Conservation (phyloP, 306 rosid species). For the Sesbania bispinosa region DNA sequence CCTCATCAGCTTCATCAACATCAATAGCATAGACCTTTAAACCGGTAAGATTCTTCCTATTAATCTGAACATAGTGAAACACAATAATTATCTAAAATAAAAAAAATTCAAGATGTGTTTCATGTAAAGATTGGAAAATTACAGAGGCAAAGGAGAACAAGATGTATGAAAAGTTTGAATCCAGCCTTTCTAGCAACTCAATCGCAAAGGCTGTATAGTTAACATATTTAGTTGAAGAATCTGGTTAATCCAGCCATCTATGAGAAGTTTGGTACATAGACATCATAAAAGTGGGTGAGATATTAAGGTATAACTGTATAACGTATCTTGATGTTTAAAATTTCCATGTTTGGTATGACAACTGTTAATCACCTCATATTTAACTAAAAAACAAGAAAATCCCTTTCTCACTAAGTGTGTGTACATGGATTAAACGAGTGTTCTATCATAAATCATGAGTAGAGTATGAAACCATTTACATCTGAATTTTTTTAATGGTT, state of each 20-base stretch:
- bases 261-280: not conserved
- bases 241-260: slow-evolving; percentile 1
- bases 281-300: not conserved
- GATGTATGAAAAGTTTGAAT: slow-evolving; percentile 10
- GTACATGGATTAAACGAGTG: not conserved
- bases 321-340: not conserved
- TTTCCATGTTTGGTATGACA: not conserved
- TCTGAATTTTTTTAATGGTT: not conserved
- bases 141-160: slow-evolving; percentile 7
- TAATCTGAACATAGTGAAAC: slow-evolving; percentile 39
- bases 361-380: not conserved
- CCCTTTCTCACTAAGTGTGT: not conserved
- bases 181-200: not conserved
- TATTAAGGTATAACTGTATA: not conserved
- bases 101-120: not conserved
- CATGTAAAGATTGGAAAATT: not conserved
- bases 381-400: not conserved
- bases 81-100: slow-evolving; percentile 30
- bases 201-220: not conserved
- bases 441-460: not conserved
- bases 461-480: not conserved
- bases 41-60: slow-evolving; percentile 82
- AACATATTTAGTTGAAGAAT: not conserved
- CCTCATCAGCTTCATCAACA: slow-evolving; percentile 99
- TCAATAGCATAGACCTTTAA: slow-evolving; percentile 98